Percentiles rank a stretch among this genome's conserved stretches.
Conservation (phyloP, 441 rosid genomes). For the Aquilaria agallochum region DNA sequence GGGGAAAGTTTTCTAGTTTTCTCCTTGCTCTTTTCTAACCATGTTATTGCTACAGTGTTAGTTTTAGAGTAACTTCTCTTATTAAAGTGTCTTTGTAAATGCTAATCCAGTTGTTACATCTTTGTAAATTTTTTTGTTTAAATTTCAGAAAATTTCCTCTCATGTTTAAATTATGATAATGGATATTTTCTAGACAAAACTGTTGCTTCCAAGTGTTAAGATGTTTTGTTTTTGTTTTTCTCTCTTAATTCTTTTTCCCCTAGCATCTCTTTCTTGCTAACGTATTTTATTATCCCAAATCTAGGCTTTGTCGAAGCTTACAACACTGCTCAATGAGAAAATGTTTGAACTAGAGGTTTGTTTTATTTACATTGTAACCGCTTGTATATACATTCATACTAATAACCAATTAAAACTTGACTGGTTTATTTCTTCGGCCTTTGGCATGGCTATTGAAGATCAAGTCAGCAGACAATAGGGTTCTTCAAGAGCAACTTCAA, state of each 20-base stretch:
- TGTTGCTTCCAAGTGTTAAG: no score
- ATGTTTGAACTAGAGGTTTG: constrained; percentile 92
- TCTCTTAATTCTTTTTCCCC: background rate
- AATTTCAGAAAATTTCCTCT: no score
- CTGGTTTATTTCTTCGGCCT: constrained; percentile 18
- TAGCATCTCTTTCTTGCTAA: constrained; percentile 18
- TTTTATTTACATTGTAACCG: constrained; percentile 4
- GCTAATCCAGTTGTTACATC: no score
- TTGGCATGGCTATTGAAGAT: constrained; percentile 43
- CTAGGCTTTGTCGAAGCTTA: constrained; percentile 77
- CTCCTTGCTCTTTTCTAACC: no score
- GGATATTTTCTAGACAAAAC: no score
- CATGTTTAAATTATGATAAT: no score
- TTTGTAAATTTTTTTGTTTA: no score
- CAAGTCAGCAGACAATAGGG: constrained; percentile 88
- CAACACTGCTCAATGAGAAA: constrained; percentile 73
- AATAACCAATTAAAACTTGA: constrained; percentile 4
- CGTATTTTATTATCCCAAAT: constrained; percentile 17
- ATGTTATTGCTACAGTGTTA: no score
- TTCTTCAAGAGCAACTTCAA: constrained; percentile 91
- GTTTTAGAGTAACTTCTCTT: no score
- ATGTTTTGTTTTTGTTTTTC: background rate
- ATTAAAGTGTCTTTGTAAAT: no score
- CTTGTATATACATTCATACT: no score
- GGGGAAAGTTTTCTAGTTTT: no score